Evolutionary conservation across 345 rosid genomes (phyloP).

Genomic region (Arabidopsis suecica): DNA sequence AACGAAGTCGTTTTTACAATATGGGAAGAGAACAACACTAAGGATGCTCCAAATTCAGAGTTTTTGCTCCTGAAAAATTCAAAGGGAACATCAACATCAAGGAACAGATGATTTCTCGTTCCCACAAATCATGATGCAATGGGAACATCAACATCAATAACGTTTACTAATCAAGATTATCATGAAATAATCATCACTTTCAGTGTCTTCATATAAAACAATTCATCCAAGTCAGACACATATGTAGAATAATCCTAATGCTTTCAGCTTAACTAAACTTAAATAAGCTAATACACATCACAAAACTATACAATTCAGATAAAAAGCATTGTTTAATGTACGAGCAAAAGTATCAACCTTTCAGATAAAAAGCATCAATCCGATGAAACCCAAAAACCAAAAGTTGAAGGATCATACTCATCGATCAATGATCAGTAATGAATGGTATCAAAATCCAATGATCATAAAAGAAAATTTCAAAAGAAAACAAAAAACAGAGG

Average conservation of each 20-base stretch:
- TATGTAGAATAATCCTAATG: no score
- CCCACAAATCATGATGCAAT: not conserved
- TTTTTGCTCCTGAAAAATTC: not conserved
- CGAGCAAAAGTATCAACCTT: slow-evolving; percentile 16
- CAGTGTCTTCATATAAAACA: no score
- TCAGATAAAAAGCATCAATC: slow-evolving; percentile 3
- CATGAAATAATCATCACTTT: no score
- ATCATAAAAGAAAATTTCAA: not conserved
- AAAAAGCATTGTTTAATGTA: not conserved
- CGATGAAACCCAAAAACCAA: not conserved
- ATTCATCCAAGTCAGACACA: no score
- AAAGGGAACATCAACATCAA: not conserved
- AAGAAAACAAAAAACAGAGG: slow-evolving; percentile 14
- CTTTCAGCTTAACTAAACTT: no score
- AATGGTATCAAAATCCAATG: not conserved
- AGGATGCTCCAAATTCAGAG: not conserved
- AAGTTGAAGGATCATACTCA: not conserved
- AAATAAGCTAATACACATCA: slow-evolving; percentile 13
- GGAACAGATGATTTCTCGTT: not conserved
- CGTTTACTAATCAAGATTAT: no score
- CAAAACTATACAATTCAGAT: not conserved
- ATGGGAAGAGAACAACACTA: not conserved
- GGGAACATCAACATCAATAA: no score
- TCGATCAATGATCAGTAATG: not conserved
- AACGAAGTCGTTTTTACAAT: not conserved